Base-by-base conservation (phyloP, 441 rosid species). In the Cnidoscolus chayamansa region DNA sequence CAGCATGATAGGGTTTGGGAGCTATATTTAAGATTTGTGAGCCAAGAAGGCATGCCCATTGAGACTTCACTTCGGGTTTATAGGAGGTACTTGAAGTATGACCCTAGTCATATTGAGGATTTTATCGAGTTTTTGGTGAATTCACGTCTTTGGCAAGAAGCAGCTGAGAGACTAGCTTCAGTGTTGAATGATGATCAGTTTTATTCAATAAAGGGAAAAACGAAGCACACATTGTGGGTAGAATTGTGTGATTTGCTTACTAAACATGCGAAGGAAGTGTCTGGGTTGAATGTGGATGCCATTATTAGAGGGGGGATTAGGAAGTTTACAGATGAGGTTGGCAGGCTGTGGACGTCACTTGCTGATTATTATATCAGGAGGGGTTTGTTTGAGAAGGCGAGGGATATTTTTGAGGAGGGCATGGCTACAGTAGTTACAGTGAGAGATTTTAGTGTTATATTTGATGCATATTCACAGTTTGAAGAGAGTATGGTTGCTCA, bases 1-100 rank as follows among this genome's bases (percentile, higher is more conserved):
- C 97, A 94, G 67, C 99, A 92, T 72, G 97, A 89, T 73, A 81
- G 97, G 79, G 91, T 92, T 63, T 92, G 99, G 99, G 98, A 87
- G 72, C 88, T 87, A 0, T 94, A 90, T 80, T 80, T 95, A 84
- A 83, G 82, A 49, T 91, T 93, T 71, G 99, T 89, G 63, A 87
- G 96, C 59, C 97, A 91, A 67, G 86, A 76, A 57, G 97, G 99
- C 17, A 70, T 95, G 45, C 96, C 98, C 0, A 90, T 95, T 45
- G 97, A 95, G 91, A 93, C 99, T 0, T 86, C 98, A 0, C 91
- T 91, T 49, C 82, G 98, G 76, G 98, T 93, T 84, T 95, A 91
- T 45, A 71, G 99, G 70, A 87, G 99, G 85, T 93, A 93, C 75
- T 81, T 95, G 79, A 92, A 84, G 87, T 94, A 94, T 78, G 99